Evolutionary conservation across 2,329 filamentous ascomycete genomes (phyloP).

Genomic region (Phaeosphaeria sp.): DNA sequence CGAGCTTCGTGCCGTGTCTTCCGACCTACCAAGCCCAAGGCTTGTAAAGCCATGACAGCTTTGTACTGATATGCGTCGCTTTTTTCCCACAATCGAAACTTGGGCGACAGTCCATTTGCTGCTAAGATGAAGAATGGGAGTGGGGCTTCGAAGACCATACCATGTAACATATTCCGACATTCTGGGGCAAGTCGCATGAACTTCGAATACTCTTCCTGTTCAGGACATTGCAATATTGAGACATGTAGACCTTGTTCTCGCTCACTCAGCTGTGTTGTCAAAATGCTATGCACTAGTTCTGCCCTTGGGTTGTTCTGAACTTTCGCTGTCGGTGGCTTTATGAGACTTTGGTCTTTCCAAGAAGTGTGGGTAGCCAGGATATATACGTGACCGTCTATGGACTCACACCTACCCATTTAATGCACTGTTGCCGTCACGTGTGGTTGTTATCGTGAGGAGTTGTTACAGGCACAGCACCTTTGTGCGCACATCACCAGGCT

Average conservation of each 20-base stretch:
- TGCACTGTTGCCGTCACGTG: too few species aligned
- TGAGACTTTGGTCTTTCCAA: too few species aligned
- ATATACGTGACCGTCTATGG: too few species aligned
- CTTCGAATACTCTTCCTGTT: neutral
- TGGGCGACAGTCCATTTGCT: neutral
- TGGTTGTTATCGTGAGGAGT: too few species aligned
- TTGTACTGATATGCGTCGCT: neutral
- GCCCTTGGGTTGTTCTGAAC: too few species aligned
- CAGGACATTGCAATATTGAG: neutral
- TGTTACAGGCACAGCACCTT: too few species aligned
- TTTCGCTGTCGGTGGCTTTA: too few species aligned
- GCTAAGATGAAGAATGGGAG: neutral
- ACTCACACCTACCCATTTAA: too few species aligned
- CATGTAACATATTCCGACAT: neutral
- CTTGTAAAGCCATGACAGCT: neutral
- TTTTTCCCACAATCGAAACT: slow-evolving; percentile 26
- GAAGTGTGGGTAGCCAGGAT: too few species aligned
- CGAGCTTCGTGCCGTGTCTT: slow-evolving; percentile 2
- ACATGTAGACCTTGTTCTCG: neutral
- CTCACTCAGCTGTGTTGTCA: neutral
- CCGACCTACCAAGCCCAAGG: neutral
- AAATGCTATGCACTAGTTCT: too few species aligned
- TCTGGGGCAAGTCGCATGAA: neutral
- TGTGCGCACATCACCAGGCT: too few species aligned
- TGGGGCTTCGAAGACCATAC: neutral